These are phyloP conservation scores for Cyberlindnera xishuangbannaensis DNA, from an alignment of 805 yeast species.

Conservation along the genomic window DNA sequence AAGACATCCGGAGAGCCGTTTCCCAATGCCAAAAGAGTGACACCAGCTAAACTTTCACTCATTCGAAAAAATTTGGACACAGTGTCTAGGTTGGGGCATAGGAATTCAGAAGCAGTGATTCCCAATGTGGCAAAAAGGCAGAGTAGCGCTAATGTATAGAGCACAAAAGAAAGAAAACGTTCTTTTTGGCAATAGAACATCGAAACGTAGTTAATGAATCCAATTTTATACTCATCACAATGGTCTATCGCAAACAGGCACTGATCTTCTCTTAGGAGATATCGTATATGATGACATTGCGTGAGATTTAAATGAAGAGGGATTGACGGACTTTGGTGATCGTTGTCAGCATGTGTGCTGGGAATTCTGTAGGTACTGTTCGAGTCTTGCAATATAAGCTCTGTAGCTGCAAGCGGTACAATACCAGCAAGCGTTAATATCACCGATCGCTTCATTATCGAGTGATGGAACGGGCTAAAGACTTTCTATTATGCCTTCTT, in stretches of 20 bases:
- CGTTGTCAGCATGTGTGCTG: too few relatives aligned
- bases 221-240: constrained; percentile 23
- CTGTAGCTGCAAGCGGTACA: too few relatives aligned
- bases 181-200: constrained; percentile 18
- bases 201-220: constrained; percentile 21
- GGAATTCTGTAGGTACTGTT: too few relatives aligned
- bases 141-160: constrained; percentile 17
- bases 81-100: constrained; percentile 74
- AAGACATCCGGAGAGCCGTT: constrained; percentile 91
- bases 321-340: too few relatives aligned
- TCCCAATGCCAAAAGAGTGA: constrained; percentile 85
- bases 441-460: too few relatives aligned
- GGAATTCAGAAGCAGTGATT: constrained; percentile 72
- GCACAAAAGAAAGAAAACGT: constrained; percentile 2
- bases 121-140: constrained; percentile 65
- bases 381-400: too few relatives aligned
- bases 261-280: constrained; percentile 11
- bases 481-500: too few relatives aligned
- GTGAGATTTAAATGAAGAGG: background rate
- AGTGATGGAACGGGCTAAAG: too few relatives aligned
- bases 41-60: constrained; percentile 78
- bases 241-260: constrained; percentile 17
- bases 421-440: too few relatives aligned
- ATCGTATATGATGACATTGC: constrained; percentile 18
- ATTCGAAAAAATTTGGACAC: constrained; percentile 59